These are phyloP conservation scores for Aspergillus incahuasiensis DNA, from an alignment of 495 filamentous ascomycete genomes.

Conservation along the genomic window DNA sequence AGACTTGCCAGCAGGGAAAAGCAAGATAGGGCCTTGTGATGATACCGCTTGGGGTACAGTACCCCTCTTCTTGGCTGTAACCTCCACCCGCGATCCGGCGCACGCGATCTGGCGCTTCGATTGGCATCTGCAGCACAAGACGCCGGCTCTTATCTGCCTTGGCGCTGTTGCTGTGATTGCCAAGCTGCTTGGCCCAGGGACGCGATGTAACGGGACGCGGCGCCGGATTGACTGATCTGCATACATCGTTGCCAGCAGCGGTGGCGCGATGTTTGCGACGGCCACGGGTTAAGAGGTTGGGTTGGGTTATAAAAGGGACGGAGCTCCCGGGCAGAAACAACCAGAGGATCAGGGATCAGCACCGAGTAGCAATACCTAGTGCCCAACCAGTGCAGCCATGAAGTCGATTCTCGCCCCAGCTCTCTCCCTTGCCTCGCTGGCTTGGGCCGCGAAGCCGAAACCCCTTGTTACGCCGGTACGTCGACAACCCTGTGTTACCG, in stretches of 20 bases:
- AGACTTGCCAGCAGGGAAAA: background rate
- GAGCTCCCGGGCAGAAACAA: background rate
- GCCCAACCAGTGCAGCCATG: background rate
- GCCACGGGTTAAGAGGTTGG: too few relatives aligned
- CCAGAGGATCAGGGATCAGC: background rate
- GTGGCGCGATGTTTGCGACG: background rate
- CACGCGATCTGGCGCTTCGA: background rate
- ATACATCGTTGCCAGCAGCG: background rate
- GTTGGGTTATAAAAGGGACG: background rate
- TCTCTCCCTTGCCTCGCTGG: background rate
- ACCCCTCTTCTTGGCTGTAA: conserved; percentile 9
- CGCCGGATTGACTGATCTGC: background rate
- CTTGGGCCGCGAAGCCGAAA: background rate
- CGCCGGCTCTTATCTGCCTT: conserved; percentile 5
- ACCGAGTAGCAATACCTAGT: too few relatives aligned
- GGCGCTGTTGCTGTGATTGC: background rate
- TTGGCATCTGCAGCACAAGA: background rate
- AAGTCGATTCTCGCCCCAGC: background rate
- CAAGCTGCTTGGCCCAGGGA: conserved; percentile 6
- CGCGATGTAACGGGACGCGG: conserved; percentile 13
- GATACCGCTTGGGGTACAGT: too few relatives aligned
- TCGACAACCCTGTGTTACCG: background rate
- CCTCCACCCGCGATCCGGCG: background rate
- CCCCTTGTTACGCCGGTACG: background rate
- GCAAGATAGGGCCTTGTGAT: background rate